Conservation (phyloP, 306 rosid species). For the Sicyos baderoa region DNA sequence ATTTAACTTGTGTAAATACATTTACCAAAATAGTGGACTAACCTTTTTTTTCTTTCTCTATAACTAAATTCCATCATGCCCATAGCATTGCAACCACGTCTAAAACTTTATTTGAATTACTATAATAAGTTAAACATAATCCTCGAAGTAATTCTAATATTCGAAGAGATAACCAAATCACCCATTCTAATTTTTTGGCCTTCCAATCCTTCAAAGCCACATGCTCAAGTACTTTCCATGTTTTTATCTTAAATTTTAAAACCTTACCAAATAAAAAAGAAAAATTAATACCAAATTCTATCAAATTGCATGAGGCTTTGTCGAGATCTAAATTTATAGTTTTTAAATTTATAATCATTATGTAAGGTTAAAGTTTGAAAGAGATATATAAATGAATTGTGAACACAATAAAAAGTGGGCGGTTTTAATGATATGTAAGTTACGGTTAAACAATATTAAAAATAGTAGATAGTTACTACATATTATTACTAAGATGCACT, state of each 20-base stretch:
- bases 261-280: background rate
- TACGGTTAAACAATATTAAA: no score
- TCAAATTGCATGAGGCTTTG: background rate
- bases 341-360: background rate
- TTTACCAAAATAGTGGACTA: no score
- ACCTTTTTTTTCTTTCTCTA: no score
- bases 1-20: no score
- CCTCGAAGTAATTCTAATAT: background rate
- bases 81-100: no score
- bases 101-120: background rate
- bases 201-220: background rate
- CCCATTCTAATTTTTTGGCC: background rate
- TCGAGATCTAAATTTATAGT: background rate
- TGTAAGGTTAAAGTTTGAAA: no score
- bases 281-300: background rate
- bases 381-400: no score
- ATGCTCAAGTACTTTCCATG: background rate
- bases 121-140: constrained; percentile 1
- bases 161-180: background rate
- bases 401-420: no score
- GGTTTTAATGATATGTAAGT: no score
- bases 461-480: no score
- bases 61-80: no score
- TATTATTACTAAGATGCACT: no score
- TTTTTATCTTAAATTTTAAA: background rate